These are phyloP conservation scores for Monosporascus ibericus DNA, from an alignment of 2,329 filamentous ascomycete genomes.

Conservation along the genomic window DNA sequence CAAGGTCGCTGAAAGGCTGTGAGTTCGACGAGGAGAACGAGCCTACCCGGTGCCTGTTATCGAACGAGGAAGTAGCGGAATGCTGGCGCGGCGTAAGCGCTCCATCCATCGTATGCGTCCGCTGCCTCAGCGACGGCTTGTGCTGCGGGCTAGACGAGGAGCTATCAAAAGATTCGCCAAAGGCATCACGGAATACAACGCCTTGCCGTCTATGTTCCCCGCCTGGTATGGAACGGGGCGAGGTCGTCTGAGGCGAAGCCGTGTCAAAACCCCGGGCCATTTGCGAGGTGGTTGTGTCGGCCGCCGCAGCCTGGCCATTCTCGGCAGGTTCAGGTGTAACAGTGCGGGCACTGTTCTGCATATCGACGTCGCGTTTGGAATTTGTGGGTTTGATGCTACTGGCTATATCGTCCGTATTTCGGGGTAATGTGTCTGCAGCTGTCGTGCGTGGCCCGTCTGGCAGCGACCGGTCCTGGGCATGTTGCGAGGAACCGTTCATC, in stretches of 20 bases:
- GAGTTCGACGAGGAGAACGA: slow-evolving; percentile 62
- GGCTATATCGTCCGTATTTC: slow-evolving; percentile 13
- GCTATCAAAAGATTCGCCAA: slow-evolving; percentile 44
- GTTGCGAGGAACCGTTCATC: slow-evolving; percentile 39
- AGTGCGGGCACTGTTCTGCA: slow-evolving; percentile 49
- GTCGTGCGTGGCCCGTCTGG: slow-evolving; percentile 27
- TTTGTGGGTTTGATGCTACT: slow-evolving; percentile 15
- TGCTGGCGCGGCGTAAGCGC: slow-evolving; percentile 38
- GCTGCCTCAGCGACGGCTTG: slow-evolving; percentile 38
- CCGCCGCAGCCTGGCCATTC: slow-evolving; percentile 15
- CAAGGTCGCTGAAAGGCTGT: slow-evolving; percentile 41
- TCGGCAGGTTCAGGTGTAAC: slow-evolving; percentile 58
- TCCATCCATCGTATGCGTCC: slow-evolving; percentile 54
- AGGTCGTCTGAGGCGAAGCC: slow-evolving; percentile 36
- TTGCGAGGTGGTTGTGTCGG: slow-evolving; percentile 17
- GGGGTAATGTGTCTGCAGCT: slow-evolving; percentile 20
- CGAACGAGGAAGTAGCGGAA: slow-evolving; percentile 30
- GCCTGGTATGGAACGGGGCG: slow-evolving; percentile 41
- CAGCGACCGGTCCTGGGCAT: slow-evolving; percentile 30
- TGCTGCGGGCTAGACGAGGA: slow-evolving; percentile 34
- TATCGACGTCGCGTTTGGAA: slow-evolving; percentile 21
- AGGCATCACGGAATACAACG: slow-evolving; percentile 54
- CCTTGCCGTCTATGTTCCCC: slow-evolving; percentile 47
- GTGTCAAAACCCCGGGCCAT: slow-evolving; percentile 27
- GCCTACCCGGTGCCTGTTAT: slow-evolving; percentile 59